phyloP scores from a whole-genome alignment of 108 stramenopile species.

The Aurantiochytrium sp. region DNA sequence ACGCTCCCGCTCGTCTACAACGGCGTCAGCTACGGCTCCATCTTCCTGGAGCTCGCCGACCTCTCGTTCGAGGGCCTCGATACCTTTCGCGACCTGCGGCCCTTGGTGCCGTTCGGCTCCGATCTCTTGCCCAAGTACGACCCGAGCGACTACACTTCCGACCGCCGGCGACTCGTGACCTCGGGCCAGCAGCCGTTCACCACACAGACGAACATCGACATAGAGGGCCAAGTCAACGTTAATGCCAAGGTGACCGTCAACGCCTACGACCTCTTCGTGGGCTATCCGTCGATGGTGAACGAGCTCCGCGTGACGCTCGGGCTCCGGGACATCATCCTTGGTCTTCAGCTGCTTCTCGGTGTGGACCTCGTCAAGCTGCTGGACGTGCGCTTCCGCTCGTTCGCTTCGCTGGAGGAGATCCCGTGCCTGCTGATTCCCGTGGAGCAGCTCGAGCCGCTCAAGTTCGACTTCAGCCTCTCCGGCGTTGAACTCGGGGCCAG shows the following conservation, averaged over 20 bases:
- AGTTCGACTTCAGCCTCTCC: background rate
- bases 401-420: background rate
- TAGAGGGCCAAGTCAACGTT: too few relatives aligned
- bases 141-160: background rate
- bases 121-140: background rate
- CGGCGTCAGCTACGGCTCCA: background rate
- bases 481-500: background rate
- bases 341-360: background rate
- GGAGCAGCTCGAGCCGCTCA: background rate
- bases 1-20: slow-evolving; percentile 3
- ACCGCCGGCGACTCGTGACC: background rate
- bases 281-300: background rate
- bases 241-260: background rate
- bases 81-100: background rate
- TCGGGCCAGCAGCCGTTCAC: background rate
- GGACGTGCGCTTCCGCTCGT: background rate
- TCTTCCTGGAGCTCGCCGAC: background rate
- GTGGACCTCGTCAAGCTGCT: background rate
- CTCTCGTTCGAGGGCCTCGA: background rate
- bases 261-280: background rate
- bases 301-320: background rate
- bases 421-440: background rate
- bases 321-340: background rate
- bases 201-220: background rate
- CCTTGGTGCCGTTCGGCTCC: background rate